Evolutionary conservation across 2,329 filamentous ascomycete species (phyloP).

Genomic region (Aspergillus ibericus): DNA sequence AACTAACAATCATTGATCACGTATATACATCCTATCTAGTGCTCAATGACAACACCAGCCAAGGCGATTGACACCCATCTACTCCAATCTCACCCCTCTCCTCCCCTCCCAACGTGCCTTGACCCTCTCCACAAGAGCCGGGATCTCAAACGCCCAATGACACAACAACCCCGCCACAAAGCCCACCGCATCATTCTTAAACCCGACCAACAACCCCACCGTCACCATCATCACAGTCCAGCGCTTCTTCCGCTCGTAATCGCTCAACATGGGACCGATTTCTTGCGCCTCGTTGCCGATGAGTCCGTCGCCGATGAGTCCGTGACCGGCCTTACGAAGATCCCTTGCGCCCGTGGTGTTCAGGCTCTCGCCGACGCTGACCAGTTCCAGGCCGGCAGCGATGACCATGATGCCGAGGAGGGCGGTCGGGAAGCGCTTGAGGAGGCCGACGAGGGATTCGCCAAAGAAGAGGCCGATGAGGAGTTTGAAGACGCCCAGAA

Average conservation of each 20-base stretch:
- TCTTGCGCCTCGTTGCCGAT: conserved; percentile 1
- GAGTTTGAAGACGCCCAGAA: conserved; percentile 76
- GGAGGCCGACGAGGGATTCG: conserved; percentile 67
- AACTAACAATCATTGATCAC: no score
- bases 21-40: no score
- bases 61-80: no score
- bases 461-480: conserved; percentile 74
- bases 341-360: conserved; percentile 70
- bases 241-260: conserved; percentile 69
- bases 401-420: conserved; percentile 86
- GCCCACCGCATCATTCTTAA: conserved; percentile 85
- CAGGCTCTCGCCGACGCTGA: conserved; percentile 78
- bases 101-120: conserved; percentile 31
- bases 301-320: conserved; percentile 13
- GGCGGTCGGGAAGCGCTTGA: conserved; percentile 71
- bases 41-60: no score
- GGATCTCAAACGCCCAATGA: conserved; percentile 64
- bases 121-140: conserved; percentile 27
- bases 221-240: conserved; percentile 93
- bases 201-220: conserved; percentile 75
- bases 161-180: conserved; percentile 81
- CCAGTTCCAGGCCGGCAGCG: conserved; percentile 82
- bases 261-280: conserved; percentile 49
- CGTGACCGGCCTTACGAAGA: conserved; percentile 43
- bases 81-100: conserved; percentile 30